Conservation (phyloP, 2,329 filamentous ascomycete species). For the Neopestalotiopsis clavispora region DNA sequence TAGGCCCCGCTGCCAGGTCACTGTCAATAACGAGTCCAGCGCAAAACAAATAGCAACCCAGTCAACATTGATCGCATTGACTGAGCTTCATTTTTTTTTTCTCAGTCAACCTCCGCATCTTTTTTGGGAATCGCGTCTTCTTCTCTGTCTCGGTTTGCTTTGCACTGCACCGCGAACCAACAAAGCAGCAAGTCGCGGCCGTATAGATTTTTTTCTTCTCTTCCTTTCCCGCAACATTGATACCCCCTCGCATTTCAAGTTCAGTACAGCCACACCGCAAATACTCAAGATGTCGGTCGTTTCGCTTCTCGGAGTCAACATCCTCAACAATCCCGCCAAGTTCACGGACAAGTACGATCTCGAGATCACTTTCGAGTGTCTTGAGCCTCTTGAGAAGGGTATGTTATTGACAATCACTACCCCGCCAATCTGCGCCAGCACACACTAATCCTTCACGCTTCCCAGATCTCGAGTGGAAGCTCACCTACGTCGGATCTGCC, state of each 20-base stretch:
- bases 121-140: background rate
- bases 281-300: slow-evolving; percentile 81
- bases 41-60: slow-evolving; percentile 13
- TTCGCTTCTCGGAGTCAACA: slow-evolving; percentile 91
- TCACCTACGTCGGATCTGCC: slow-evolving; percentile 97
- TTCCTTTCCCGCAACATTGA: slow-evolving; percentile 13
- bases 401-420: slow-evolving; percentile 26
- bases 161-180: background rate
- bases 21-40: slow-evolving; percentile 7
- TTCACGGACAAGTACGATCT: slow-evolving; percentile 95
- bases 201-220: background rate
- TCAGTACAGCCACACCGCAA: slow-evolving; percentile 18
- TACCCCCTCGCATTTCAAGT: background rate
- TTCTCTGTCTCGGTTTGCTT: background rate
- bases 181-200: background rate
- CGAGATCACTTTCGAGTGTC: slow-evolving; percentile 98
- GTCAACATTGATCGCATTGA: background rate
- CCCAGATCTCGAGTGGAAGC: slow-evolving; percentile 96
- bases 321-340: slow-evolving; percentile 94
- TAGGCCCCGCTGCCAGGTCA: slow-evolving; percentile 13
- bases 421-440: background rate
- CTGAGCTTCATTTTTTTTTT: background rate
- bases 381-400: slow-evolving; percentile 95
- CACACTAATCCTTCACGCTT: slow-evolving; percentile 18
- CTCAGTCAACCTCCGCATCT: background rate